Conservation (phyloP, 1,139 yeast genomes). For the Geotrichum australiense region DNA sequence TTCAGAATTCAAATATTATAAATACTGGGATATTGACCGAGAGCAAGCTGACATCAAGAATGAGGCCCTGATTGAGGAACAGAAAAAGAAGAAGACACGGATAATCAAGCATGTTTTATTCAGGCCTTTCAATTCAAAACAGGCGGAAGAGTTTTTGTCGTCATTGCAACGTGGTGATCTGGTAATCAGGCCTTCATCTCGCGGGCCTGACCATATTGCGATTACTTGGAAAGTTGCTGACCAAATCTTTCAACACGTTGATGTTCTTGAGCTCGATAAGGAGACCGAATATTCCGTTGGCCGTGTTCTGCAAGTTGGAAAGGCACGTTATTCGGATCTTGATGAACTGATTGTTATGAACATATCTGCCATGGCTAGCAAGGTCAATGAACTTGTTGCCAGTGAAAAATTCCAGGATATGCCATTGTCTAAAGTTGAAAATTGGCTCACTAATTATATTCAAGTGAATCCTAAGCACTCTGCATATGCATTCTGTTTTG, state of each 20-base stretch:
- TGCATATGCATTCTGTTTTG: constrained; percentile 85
- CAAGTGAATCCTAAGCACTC: constrained; percentile 87
- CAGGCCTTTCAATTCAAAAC: constrained; percentile 71
- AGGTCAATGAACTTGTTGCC: constrained; percentile 75
- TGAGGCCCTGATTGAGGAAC: constrained; percentile 45
- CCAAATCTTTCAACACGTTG: constrained; percentile 84
- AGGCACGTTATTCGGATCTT: constrained; percentile 65
- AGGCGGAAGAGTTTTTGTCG: constrained; percentile 91
- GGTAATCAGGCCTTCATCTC: constrained; percentile 90
- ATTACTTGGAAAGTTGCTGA: constrained; percentile 96
- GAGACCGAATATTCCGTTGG: constrained; percentile 58
- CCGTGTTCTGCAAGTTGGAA: constrained; percentile 61
- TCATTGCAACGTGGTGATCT: constrained; percentile 86
- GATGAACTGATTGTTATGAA: constrained; percentile 91
- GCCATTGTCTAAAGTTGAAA: constrained; percentile 68
- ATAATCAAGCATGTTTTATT: constrained; percentile 89
- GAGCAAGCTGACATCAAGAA: constrained; percentile 56
- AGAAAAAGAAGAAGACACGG: constrained; percentile 53
- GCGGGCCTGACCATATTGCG: constrained; percentile 80
- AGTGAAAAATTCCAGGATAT: constrained; percentile 89
- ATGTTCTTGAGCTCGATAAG: constrained; percentile 68
- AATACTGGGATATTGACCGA: constrained; percentile 77
- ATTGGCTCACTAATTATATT: constrained; percentile 84
- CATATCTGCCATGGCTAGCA: constrained; percentile 75
- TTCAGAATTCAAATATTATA: constrained; percentile 46